Evolutionary conservation across 2,329 filamentous ascomycete species (phyloP).

Genomic region (Pseudocercospora cruenta): DNA sequence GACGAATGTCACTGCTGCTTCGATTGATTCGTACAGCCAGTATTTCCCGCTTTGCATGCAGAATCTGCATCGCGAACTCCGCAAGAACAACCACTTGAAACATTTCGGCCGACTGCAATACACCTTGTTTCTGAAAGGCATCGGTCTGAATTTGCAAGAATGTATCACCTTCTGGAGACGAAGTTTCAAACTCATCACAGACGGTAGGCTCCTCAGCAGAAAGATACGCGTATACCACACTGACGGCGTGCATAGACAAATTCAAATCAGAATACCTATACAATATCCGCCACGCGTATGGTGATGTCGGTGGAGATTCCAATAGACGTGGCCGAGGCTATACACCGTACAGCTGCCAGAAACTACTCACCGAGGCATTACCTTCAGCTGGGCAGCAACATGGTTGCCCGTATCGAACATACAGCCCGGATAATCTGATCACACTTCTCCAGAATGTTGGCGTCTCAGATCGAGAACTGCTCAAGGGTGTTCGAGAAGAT

Average conservation of each 20-base stretch:
- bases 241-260: constrained; percentile 58
- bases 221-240: neutral
- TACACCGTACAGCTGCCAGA: constrained; percentile 90
- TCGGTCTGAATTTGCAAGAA: constrained; percentile 90
- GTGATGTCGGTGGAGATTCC: constrained; percentile 89
- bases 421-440: constrained; percentile 82
- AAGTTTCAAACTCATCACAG: constrained; percentile 81
- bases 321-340: constrained; percentile 87
- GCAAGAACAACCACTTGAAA: constrained; percentile 87
- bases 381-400: constrained; percentile 83
- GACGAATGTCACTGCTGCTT: constrained; percentile 76
- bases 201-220: constrained; percentile 46
- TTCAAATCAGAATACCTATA: constrained; percentile 99
- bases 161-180: constrained; percentile 89
- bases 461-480: constrained; percentile 73
- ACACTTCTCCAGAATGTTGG: constrained; percentile 76
- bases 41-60: constrained; percentile 96
- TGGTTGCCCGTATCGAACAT: constrained; percentile 96
- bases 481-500: constrained; percentile 84
- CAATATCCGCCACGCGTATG: constrained; percentile 93
- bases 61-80: constrained; percentile 81
- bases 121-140: constrained; percentile 93
- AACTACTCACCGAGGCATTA: constrained; percentile 86
- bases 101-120: constrained; percentile 94
- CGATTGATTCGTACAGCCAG: constrained; percentile 74